phyloP scores from a whole-genome alignment of 2,329 filamentous ascomycete genomes.

The Ilyonectria sp. region DNA sequence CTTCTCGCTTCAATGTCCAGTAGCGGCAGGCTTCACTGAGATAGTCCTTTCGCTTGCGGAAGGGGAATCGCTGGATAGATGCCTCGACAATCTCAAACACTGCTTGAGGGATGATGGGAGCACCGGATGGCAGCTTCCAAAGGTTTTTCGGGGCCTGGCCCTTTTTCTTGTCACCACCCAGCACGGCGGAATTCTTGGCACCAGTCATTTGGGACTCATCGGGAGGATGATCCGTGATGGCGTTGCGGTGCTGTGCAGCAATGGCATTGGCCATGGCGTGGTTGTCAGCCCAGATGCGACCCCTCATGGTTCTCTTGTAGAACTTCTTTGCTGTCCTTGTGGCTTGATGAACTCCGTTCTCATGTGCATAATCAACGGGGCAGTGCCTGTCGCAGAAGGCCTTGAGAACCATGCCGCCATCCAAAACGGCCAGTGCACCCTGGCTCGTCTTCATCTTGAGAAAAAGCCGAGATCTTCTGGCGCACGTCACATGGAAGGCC shows the following conservation, averaged over 20 bases:
- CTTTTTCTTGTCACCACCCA: constrained; percentile 85
- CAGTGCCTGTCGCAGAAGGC: constrained; percentile 98
- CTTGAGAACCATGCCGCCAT: constrained; percentile 87
- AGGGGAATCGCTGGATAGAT: constrained; percentile 84
- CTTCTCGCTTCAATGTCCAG: constrained; percentile 97
- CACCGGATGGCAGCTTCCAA: constrained; percentile 97
- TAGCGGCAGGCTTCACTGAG: constrained; percentile 95
- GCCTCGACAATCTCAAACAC: constrained; percentile 90
- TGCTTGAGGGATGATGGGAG: constrained; percentile 91
- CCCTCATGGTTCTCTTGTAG: constrained; percentile 91
- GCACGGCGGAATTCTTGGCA: constrained; percentile 81
- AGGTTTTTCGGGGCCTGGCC: constrained; percentile 54
- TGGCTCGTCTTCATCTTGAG: constrained; percentile 97
- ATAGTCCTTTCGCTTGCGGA: constrained; percentile 90
- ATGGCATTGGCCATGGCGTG: constrained; percentile 86
- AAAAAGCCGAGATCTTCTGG: constrained; percentile 87
- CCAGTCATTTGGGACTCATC: constrained; percentile 90
- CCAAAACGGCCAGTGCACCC: constrained; percentile 81
- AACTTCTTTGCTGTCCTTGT: constrained; percentile 88
- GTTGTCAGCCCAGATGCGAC: constrained; percentile 92
- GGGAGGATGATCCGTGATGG: constrained; percentile 76
- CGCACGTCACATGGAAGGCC: constrained; percentile 97
- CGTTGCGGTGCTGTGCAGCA: constrained; percentile 78
- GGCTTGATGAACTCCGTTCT: constrained; percentile 86
- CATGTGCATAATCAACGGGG: constrained; percentile 87